Conservation (phyloP, 106 monocot genomes). For the Posidonia australis region DNA sequence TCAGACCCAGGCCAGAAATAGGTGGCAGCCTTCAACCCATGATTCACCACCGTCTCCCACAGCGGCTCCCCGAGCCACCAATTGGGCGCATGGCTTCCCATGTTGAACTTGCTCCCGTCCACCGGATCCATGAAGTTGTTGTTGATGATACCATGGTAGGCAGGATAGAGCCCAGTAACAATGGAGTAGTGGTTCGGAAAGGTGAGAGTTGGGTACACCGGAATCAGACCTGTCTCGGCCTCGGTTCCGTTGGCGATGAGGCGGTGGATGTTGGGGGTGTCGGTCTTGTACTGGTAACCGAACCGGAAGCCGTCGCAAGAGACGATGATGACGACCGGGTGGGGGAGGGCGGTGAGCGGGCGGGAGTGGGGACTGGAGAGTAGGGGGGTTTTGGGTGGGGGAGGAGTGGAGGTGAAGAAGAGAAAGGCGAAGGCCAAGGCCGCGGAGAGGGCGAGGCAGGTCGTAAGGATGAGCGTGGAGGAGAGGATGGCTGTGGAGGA, state of each 20-base stretch:
- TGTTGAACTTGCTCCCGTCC: slow-evolving; percentile 32
- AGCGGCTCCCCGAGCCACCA: slow-evolving; percentile 91
- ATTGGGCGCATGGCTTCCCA: slow-evolving; percentile 41
- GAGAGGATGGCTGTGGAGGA: slow-evolving; percentile 6
- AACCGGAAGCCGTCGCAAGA: slow-evolving; percentile 77
- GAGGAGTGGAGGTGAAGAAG: slow-evolving; percentile 4
- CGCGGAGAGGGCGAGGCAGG: slow-evolving; percentile 11
- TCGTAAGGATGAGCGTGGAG: slow-evolving; percentile 19
- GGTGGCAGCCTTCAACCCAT: slow-evolving; percentile 41
- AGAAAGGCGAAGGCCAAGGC: slow-evolving; percentile 11
- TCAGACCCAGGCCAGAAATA: slow-evolving; percentile 76
- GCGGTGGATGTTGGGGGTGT: slow-evolving; percentile 54
- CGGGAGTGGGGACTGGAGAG: slow-evolving; percentile 4
- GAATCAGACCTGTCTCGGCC: slow-evolving; percentile 48
- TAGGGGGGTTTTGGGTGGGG: neutral
- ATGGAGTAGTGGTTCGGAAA: slow-evolving; percentile 93
- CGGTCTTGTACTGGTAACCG: slow-evolving; percentile 70
- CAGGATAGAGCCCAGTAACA: slow-evolving; percentile 65
- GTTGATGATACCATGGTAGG: slow-evolving; percentile 69
- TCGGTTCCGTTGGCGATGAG: slow-evolving; percentile 53
- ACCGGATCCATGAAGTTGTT: slow-evolving; percentile 52
- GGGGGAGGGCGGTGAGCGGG: slow-evolving; percentile 24
- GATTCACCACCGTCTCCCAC: slow-evolving; percentile 54
- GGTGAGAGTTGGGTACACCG: slow-evolving; percentile 73
- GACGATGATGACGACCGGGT: slow-evolving; percentile 49